Evolutionary conservation across 768 basidiomycete species (phyloP), one percentile per base, ranked within the genome.

Genomic region (Phanerodontia chrysosporium): DNA sequence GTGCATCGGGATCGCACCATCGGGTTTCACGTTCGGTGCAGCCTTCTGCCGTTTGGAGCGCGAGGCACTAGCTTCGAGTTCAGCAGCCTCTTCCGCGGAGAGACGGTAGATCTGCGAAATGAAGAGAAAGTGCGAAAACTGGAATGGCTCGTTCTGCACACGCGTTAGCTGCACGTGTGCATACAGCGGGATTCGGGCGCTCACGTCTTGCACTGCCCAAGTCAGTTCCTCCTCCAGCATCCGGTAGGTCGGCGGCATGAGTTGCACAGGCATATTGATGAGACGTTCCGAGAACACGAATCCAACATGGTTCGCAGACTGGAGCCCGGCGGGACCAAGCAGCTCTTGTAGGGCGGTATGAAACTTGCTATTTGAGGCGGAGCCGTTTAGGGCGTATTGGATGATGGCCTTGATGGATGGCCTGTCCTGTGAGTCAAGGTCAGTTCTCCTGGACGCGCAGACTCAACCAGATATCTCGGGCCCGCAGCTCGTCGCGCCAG

Each of bases 261-360:
- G 84, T 65, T 98, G 92, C 14, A 94, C 88, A 0, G 96, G 96
- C 87, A 99, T 95, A 70, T 98, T 99, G 64, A 97, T 80, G 52
- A 98, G 77, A 0, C 96, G 80, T 70, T 97, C 93, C 62, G 87
- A 90, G 63, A 99, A 77, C 9, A 98, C 79, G 18, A 97, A 78
- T 1, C 92, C 96, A 48, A 96, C 83, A 61, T 89, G 83, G 16
- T 77, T 75, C 75, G 72, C 35, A 64, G 77, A 71, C 18, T 63
- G 51, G 1, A 73, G 69, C 4, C 63, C 66, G 2, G 66, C 57
- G 13, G 71, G 64, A 36, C 69, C 66, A 58, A 90, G 80, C 6
- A 89, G 75, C 10, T 72, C 68, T 63, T 80, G 76, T 25, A 91
- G 78, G 12, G 81, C 71, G 27, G 76, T 58, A 60, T 87, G 81